A percentile compares a stretch with the other conserved stretches of the same genome.
Evolutionary conservation across 176 grass and related monocot species (phyloP).

Genomic region (Oryza glumipatula): DNA sequence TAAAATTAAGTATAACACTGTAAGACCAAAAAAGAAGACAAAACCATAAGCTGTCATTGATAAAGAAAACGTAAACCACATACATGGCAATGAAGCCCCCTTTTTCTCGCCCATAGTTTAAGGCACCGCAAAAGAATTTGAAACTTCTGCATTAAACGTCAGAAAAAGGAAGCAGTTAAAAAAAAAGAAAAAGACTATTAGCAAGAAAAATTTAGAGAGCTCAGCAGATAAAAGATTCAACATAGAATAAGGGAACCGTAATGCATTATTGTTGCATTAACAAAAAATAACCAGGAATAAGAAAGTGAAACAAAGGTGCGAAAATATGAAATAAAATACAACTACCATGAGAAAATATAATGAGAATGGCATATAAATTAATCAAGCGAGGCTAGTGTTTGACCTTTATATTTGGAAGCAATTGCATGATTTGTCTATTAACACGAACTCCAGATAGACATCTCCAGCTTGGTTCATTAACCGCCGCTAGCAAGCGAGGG

Average conservation of each 20-base stretch:
- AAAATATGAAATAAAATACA: constrained; percentile 10
- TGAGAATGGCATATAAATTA: constrained; percentile 12
- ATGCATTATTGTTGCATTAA: neutral
- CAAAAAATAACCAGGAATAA: neutral
- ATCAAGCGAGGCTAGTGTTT: constrained; percentile 8
- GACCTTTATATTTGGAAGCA: constrained; percentile 83
- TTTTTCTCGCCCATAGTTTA: constrained; percentile 76
- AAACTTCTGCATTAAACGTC: constrained; percentile 55
- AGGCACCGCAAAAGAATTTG: constrained; percentile 67
- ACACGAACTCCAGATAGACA: constrained; percentile 74
- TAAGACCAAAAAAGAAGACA: constrained; percentile 12
- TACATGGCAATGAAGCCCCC: constrained; percentile 76
- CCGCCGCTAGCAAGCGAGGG: constrained; percentile 40
- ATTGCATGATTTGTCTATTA: constrained; percentile 64
- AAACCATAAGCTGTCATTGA: constrained; percentile 6
- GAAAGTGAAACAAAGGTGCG: constrained; percentile 8
- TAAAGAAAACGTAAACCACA: constrained; percentile 27
- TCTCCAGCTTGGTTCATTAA: constrained; percentile 73
- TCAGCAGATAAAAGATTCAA: constrained; percentile 28
- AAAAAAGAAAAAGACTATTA: constrained; percentile 11
- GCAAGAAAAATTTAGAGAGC: neutral
- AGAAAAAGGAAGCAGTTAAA: constrained; percentile 29
- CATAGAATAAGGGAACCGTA: neutral
- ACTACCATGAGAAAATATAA: constrained; percentile 19
- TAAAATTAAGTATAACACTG: constrained; percentile 21